Base-by-base conservation (phyloP, 768 basidiomycete species). In the Lentinula guzmanii region DNA sequence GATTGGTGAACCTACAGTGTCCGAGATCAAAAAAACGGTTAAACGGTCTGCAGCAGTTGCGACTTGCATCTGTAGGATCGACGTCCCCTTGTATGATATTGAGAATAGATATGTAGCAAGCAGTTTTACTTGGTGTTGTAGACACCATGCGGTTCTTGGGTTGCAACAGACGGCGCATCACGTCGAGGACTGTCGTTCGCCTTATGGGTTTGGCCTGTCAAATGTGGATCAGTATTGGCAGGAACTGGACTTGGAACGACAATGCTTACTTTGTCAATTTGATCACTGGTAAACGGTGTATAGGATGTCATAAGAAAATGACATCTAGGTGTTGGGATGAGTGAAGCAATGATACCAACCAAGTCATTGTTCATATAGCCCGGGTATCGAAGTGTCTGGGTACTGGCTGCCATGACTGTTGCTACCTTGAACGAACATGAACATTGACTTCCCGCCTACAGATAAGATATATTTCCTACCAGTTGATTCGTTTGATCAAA, bases 321-420 rank as follows among this genome's bases (percentile, higher is more conserved):
- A 70, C 95, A 98, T 54, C 95, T 83, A 31, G 96, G 96, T 3
- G 96, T 98, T 2, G 96, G 96, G 65, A 99, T 98, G 57, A 99
- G 83, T 15, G 93, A 94, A 5, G 96, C 95, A 60, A 98, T 90
- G 64, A 99, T 95, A 31, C 95, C 93, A 65, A 98, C 95, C 41
- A 98, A 85, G 70, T 99, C 96, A 68, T 98, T 99, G 79, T 98
- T 98, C 95, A 98, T 98, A 74, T 98, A 98, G 54, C 94, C 93
- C 0, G 96, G 96, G 75, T 97, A 99, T 68, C 96, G 86, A 28
- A 99, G 83, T 13, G 96, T 98, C 69, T 95, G 93, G 0, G 96
- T 99, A 64, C 93, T 95, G 10, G 95, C 96, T 9, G 96, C 91
- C 86, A 99, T 98, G 45, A 98, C 96, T 0, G 97, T 98, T 3